Evolutionary conservation across 305 asterid species (phyloP), one percentile per base, ranked within the genome.

Genomic region (Stenogyne calaminthoides): DNA sequence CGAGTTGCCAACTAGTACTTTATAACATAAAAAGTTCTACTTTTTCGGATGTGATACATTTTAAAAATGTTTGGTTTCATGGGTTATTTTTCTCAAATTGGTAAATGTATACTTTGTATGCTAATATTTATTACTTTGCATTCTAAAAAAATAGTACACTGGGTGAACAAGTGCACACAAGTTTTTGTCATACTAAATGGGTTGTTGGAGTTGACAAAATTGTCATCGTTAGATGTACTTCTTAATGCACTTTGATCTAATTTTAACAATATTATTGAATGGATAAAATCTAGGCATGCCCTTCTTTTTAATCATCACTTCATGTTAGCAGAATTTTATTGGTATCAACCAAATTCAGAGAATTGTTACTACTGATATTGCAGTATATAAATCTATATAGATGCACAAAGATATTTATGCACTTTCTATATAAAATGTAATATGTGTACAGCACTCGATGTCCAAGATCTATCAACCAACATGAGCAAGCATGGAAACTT

Each of bases 171-270:
- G 39, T 36, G 39, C 39, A 36, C 39, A 36, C 9, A 36, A 3
- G 39, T 7, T 36, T 36, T 36, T 36, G 39, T 36, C 39, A 5
- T 36, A 6, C 39, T 36, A 36, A 36, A 36, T 36, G 10, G 59
- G 39, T 55, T 46, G 49, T 56, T 25, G 51, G 55, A 63, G 44
- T 64, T 74, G 66, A 37, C 27, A 74, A 19, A 66, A 40, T 37
- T 15, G 36, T 74, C 44, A 22, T 57, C 18, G 5, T 9, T 7
- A 42, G 32, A 55, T 36, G 32, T 62, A 42, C 47, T 46, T 18
- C 37, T 39, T n/a, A 11, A 20, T 63, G 27, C 46, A 19, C 61
- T 55, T 25, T 11, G 62, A 56, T 56, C 9, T 56, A 56, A 49
- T 37, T 15, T 16, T 15, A 63, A 63, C 51, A 18, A 9, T 22